phyloP scores from a whole-genome alignment of 73 alveolate species.

The Paramecium caudatum region DNA sequence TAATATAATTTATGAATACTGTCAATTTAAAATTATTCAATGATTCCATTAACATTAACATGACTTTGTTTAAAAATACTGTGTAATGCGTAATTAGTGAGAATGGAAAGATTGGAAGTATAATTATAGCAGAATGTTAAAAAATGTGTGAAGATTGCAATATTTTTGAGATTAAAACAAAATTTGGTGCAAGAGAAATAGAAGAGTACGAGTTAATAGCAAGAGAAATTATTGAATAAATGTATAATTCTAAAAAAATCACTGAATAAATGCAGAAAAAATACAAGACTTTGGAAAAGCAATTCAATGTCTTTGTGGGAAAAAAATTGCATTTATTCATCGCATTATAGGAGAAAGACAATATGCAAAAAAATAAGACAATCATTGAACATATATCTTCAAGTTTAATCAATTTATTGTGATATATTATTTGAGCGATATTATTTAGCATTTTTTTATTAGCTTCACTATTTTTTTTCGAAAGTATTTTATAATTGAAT shows the following conservation, averaged over 20 bases:
- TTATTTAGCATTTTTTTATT: too few species aligned
- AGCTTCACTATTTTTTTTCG: too few species aligned
- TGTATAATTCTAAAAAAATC: slow-evolving; percentile 31
- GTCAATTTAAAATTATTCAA: not conserved
- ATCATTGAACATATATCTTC: not conserved
- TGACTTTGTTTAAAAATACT: slow-evolving; percentile 41
- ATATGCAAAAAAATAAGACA: not conserved
- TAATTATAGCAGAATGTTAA: slow-evolving; percentile 48
- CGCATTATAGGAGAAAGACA: slow-evolving; percentile 1
- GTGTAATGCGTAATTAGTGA: not conserved
- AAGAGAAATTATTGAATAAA: slow-evolving; percentile 34
- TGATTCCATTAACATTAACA: not conserved
- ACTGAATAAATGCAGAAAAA: not conserved
- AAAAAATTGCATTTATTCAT: slow-evolving; percentile 15
- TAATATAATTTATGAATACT: not conserved
- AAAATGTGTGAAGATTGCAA: not conserved
- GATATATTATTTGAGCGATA: too few species aligned
- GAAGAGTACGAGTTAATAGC: slow-evolving; percentile 36
- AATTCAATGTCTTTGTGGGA: slow-evolving; percentile 31
- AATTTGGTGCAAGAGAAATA: slow-evolving; percentile 58
- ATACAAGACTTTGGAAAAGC: slow-evolving; percentile 2
- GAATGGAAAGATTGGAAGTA: slow-evolving; percentile 33
- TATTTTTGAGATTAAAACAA: slow-evolving; percentile 52
- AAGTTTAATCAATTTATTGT: not conserved
- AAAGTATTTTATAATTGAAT: not conserved